Percentiles rank a stretch among this genome's conserved stretches.
Conservation (phyloP, 495 filamentous ascomycete species). For the Aspergillus bertholletiae region DNA sequence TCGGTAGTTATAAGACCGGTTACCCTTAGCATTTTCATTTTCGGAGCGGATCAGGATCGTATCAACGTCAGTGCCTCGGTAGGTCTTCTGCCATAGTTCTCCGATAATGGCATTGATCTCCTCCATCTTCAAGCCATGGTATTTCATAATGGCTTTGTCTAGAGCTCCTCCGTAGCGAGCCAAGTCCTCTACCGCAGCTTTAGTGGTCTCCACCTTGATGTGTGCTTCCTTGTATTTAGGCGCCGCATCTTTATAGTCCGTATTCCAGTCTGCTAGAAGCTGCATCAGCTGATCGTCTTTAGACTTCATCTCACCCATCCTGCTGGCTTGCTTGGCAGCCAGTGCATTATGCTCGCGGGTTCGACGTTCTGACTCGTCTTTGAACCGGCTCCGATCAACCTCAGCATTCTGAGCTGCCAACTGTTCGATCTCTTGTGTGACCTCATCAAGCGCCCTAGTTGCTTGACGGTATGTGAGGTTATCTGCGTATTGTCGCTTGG, state of each 20-base stretch:
- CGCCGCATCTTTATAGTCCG: conserved; percentile 82
- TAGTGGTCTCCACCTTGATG: conserved; percentile 89
- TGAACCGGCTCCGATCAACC: conserved; percentile 72
- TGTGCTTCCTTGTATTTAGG: conserved; percentile 80
- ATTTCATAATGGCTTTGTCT: conserved; percentile 95
- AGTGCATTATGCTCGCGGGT: conserved; percentile 58
- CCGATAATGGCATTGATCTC: conserved; percentile 94
- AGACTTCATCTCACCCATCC: conserved; percentile 69
- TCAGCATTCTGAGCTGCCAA: conserved; percentile 78
- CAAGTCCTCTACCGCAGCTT: conserved; percentile 87
- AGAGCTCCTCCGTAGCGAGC: conserved; percentile 74
- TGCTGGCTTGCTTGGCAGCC: conserved; percentile 55
- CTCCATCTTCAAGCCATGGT: conserved; percentile 94
- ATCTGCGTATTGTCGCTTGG: conserved; percentile 77
- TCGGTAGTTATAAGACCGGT: conserved; percentile 92
- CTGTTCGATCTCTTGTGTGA: conserved; percentile 67
- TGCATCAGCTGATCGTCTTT: conserved; percentile 76
- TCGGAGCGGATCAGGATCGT: conserved; percentile 92
- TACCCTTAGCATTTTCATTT: conserved; percentile 69
- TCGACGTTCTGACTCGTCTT: conserved; percentile 61
- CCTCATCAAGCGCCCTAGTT: conserved; percentile 59
- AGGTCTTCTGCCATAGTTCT: conserved; percentile 94
- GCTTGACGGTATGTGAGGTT: conserved; percentile 81
- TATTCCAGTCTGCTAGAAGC: conserved; percentile 72
- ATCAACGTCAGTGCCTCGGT: conserved; percentile 97